Conservation (phyloP, 129 eudicot species). For the Artemisia argyi region DNA sequence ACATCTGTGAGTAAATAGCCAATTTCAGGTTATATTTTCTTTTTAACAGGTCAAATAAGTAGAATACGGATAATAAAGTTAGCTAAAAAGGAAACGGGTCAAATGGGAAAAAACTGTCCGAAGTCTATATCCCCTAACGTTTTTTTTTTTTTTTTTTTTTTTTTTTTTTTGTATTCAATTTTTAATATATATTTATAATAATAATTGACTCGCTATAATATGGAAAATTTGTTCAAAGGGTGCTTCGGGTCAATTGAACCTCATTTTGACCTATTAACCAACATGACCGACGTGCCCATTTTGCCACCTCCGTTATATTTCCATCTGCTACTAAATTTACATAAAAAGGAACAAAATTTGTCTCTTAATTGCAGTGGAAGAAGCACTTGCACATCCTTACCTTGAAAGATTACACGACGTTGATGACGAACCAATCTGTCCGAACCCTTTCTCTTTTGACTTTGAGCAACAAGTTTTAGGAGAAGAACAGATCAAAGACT, state of each 20-base stretch:
- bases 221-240: too few species aligned
- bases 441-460: slow-evolving; percentile 72
- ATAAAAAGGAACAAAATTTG: slow-evolving; percentile 1
- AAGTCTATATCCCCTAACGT: too few species aligned
- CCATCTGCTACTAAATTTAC: neutral
- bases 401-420: slow-evolving; percentile 74
- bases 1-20: neutral
- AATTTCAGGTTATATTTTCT: neutral
- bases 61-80: neutral
- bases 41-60: neutral
- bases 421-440: slow-evolving; percentile 85
- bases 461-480: slow-evolving; percentile 74
- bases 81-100: neutral
- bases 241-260: neutral
- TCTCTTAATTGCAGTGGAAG: slow-evolving; percentile 60
- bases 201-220: too few species aligned
- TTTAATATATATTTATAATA: too few species aligned
- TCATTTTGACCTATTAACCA: neutral
- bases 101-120: neutral
- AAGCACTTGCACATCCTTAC: slow-evolving; percentile 84
- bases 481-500: slow-evolving; percentile 90
- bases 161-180: too few species aligned
- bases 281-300: neutral
- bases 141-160: too few species aligned
- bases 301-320: neutral